Evolutionary conservation across 2,329 filamentous ascomycete genomes (phyloP).

Genomic region (Colletotrichum incanum): DNA sequence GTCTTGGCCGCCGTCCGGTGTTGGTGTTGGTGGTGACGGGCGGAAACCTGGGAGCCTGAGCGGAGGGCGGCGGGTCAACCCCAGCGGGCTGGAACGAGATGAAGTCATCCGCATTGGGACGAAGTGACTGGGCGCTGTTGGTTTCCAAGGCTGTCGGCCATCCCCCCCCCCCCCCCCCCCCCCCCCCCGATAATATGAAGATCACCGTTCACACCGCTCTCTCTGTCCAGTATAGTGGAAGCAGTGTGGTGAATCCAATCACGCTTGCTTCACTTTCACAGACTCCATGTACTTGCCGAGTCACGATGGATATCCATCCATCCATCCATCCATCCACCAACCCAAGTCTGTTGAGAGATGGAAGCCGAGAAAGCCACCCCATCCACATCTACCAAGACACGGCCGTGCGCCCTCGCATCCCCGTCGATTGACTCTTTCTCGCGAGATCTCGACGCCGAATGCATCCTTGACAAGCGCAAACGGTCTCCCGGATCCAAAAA

Average conservation of each 20-base stretch:
- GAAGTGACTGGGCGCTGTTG: constrained; percentile 3
- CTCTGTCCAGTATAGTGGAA: background rate
- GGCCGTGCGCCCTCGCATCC: background rate
- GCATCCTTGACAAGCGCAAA: constrained; percentile 13
- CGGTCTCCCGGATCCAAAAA: background rate
- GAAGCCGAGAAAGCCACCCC: background rate
- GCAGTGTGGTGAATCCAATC: background rate
- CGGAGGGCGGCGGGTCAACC: background rate
- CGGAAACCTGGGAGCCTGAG: background rate
- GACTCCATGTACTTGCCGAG: background rate
- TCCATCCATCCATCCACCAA: background rate
- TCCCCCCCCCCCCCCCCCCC: too few species aligned
- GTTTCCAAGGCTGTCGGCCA: constrained; percentile 17
- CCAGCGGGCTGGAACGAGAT: constrained; percentile 20
- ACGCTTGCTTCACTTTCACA: background rate
- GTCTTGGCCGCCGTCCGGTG: background rate
- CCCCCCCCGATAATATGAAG: background rate
- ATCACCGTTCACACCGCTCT: constrained; percentile 9
- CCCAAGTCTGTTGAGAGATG: background rate
- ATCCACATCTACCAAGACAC: background rate
- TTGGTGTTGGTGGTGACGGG: background rate
- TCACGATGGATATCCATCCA: background rate
- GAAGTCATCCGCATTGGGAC: constrained; percentile 27
- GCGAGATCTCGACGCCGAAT: constrained; percentile 13
- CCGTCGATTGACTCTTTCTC: constrained; percentile 11